Percentiles rank a stretch among this genome's conserved stretches.
These are phyloP conservation scores for Fusarium sp. DNA, from an alignment of 2,329 filamentous ascomycete genomes.

Conservation along the genomic window DNA sequence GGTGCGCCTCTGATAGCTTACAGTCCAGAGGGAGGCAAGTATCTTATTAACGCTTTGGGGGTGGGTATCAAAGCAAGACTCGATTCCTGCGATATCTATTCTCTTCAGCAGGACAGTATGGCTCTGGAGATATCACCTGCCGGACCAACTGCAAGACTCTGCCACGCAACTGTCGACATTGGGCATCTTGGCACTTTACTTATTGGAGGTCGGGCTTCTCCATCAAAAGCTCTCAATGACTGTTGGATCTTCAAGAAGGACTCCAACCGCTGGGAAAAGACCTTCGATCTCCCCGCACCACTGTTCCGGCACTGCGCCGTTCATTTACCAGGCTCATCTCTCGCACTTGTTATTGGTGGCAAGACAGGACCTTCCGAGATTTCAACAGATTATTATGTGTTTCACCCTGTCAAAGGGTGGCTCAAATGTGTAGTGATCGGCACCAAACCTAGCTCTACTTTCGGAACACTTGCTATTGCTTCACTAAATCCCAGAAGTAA, in stretches of 20 bases:
- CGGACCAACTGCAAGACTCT: slow-evolving; percentile 64
- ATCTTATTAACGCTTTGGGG: slow-evolving; percentile 57
- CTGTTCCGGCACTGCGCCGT: slow-evolving; percentile 80
- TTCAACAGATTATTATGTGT: slow-evolving; percentile 65
- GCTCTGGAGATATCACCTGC: slow-evolving; percentile 42
- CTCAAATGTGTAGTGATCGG: slow-evolving; percentile 51
- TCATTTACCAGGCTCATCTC: slow-evolving; percentile 57
- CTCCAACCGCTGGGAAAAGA: slow-evolving; percentile 67
- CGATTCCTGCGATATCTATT: slow-evolving; percentile 62
- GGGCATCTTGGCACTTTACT: slow-evolving; percentile 68
- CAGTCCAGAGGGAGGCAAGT: slow-evolving; percentile 53
- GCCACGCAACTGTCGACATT: slow-evolving; percentile 78
- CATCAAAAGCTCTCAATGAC: slow-evolving; percentile 72
- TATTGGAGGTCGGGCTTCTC: slow-evolving; percentile 81
- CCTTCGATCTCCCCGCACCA: slow-evolving; percentile 72
- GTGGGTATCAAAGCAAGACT: slow-evolving; percentile 56
- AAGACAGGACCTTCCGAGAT: slow-evolving; percentile 60
- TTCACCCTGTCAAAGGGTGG: slow-evolving; percentile 59
- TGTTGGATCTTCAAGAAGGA: slow-evolving; percentile 76
- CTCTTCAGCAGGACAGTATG: slow-evolving; percentile 19
- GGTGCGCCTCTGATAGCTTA: slow-evolving; percentile 60
- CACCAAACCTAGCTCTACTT: slow-evolving; percentile 49
- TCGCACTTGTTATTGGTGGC: slow-evolving; percentile 70
- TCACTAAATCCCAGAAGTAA: slow-evolving; percentile 27
- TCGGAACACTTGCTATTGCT: slow-evolving; percentile 55